Conservation (phyloP, 1,284 basidiomycete species). For the Melanopsichium pennsylvanicum region DNA sequence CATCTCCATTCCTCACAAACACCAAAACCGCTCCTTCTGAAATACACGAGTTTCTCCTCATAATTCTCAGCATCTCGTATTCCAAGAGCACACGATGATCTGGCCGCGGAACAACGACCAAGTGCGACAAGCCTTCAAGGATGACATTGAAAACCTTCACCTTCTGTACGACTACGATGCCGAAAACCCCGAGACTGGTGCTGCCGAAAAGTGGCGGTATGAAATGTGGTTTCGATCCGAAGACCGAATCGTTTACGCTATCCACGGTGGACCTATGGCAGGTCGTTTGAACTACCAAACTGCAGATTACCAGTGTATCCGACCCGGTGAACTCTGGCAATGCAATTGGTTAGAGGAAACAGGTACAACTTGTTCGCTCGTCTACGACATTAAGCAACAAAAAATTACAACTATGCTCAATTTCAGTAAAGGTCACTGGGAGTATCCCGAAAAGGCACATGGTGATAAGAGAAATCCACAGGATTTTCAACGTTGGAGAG, state of each 20-base stretch:
- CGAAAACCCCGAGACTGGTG: constrained; percentile 47
- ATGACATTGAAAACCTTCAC: constrained; percentile 42
- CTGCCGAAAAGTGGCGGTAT: constrained; percentile 56
- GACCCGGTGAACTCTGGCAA: constrained; percentile 54
- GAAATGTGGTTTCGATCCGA: constrained; percentile 63
- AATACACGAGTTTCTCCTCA: no score
- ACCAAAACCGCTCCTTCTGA: no score
- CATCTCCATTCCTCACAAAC: no score
- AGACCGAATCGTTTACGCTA: constrained; percentile 62
- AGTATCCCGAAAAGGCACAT: constrained; percentile 57
- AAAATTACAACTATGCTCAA: constrained; percentile 63
- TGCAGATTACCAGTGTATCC: constrained; percentile 60
- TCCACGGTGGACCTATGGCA: constrained; percentile 62
- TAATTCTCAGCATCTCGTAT: no score
- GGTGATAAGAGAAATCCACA: constrained; percentile 64
- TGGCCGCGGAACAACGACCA: constrained; percentile 37
- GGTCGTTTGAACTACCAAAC: constrained; percentile 64
- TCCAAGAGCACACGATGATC: no score
- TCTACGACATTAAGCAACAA: constrained; percentile 56
- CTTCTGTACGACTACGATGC: constrained; percentile 50
- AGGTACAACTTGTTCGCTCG: constrained; percentile 62
- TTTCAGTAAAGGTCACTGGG: constrained; percentile 64
- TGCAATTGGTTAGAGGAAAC: constrained; percentile 66
- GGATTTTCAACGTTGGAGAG: constrained; percentile 62
- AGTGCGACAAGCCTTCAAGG: constrained; percentile 24